Evolutionary conservation across 2,329 filamentous ascomycete genomes (phyloP), one percentile per base, ranked within the genome.

Genomic region (Zalaria sp.): DNA sequence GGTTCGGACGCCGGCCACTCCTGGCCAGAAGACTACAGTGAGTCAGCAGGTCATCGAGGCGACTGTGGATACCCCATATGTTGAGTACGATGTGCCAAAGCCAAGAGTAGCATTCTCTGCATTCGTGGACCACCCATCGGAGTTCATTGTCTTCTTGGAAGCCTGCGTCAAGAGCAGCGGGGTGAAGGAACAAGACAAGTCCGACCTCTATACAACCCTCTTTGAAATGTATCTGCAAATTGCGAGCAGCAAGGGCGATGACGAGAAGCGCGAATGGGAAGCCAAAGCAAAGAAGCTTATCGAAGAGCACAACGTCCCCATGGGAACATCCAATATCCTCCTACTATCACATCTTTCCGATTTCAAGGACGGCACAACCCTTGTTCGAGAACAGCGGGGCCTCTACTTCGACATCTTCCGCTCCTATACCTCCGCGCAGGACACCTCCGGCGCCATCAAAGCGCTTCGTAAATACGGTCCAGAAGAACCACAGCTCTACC

Each of bases 161-260:
- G 86, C 87, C 4, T 88, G 89, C 46, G 73, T 93, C 4, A 67
- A 79, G 39, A 80, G 87, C 44, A 69, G 78, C 18, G 72, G 74
- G 25, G 62, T 93, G n/a, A 77, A 77, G 18, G 71, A 83, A 31
- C 72, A 77, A 5, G 83, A 95, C 56, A 83, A 79, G 48, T 75
- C 81, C 1, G 93, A 98, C 58, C 71, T 98, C 10, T 91, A 91
- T 55, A 96, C 89, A 0, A 95, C 93, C 0, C 62, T 98, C 9
- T 96, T 98, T 56, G 93, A 98, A 60, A 96, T 98, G 83, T 98
- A 96, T 56, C 68, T 98, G 5, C 83, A 93, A 59, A 91, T 87
- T 52, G 83, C 89, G 25, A 82, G 79, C 45, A 76, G 80, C 44
- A 81, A 81, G 54, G 83, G 79, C 53, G 79, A 79, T 60, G 57